Evolutionary conservation across 2,329 filamentous ascomycete genomes (phyloP), one percentile per base, ranked within the genome.

Genomic region (Fusarium bulbicola): DNA sequence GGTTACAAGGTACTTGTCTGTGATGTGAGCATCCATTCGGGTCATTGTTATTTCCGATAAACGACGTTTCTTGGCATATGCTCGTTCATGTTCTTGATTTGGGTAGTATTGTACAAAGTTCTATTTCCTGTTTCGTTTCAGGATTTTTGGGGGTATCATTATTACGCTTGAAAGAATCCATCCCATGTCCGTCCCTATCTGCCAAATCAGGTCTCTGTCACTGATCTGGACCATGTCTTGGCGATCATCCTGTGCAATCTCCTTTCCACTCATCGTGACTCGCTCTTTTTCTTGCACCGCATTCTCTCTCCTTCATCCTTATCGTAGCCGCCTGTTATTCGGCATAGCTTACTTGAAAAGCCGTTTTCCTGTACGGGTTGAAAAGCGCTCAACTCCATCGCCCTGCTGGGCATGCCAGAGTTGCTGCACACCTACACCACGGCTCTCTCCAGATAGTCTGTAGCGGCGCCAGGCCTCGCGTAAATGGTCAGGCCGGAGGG

Each of bases 401-500:
- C 84, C 82, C 62, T 90, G 87, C 77, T 92, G 90, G 24, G 85
- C 82, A 73, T 91, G 88, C 88, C 89, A 92, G 20, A 90, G 79
- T 73, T 87, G 84, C 71, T 91, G 84, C 74, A 89, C 86, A 7
- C 90, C 90, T 8, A 90, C 86, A 6, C 89, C 89, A 0, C 90
- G 89, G 39, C 91, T 90, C 76, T 92, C 91, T 8, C 88, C 84
- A 30, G 88, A 84, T 49, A 87, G 80, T 79, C 89, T 92, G 80
- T 93, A 93, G 54, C 92, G 86, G 63, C 92, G 85, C 79, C 92
- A 85, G 10, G 93, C 92, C 80, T 95, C 93, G 26, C 92, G 86
- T 50, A 95, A 81, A 80, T 95, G 93, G 68, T 94, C 93, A 0
- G 93, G 92, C 32, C 91, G 88, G 52, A 95, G 79, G 2, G 93